Evolutionary conservation across 139 green algal species (phyloP).

Genomic region (Closterium sp.): DNA sequence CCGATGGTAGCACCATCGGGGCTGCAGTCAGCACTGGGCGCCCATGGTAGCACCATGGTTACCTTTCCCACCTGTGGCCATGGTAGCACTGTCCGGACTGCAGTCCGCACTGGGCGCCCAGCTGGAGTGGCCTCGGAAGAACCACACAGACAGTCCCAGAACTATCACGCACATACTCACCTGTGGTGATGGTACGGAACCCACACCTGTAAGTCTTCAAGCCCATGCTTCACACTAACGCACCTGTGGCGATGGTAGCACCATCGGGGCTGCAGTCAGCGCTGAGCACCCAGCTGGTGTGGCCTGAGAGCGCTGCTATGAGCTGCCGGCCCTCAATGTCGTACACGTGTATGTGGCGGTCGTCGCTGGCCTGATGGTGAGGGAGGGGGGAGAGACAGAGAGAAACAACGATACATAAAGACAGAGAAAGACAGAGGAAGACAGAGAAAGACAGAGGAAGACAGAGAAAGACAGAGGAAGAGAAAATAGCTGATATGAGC

Average conservation of each 20-base stretch:
- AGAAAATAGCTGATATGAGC: constrained; percentile 77
- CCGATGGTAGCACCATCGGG: constrained; percentile 53
- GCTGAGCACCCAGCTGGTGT: constrained; percentile 84
- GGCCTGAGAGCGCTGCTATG: constrained; percentile 78
- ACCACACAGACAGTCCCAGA: too few relatives aligned
- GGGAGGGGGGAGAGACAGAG: too few relatives aligned
- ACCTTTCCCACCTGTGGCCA: constrained; percentile 58
- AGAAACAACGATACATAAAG: too few relatives aligned
- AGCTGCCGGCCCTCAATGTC: constrained; percentile 73
- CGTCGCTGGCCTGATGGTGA: constrained; percentile 70
- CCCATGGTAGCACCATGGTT: too few relatives aligned
- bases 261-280: constrained; percentile 74
- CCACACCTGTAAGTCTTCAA: too few relatives aligned
- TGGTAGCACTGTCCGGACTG: constrained; percentile 12
- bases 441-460: too few relatives aligned
- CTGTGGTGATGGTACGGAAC: constrained; percentile 69
- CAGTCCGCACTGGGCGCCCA: too few relatives aligned
- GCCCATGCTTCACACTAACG: too few relatives aligned
- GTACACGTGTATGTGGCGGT: constrained; percentile 87
- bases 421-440: too few relatives aligned
- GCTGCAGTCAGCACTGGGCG: too few relatives aligned
- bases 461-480: constrained; percentile 83
- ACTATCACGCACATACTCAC: background rate
- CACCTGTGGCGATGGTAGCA: constrained; percentile 64
- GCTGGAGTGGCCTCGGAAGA: constrained; percentile 36